phyloP scores from a whole-genome alignment of 768 basidiomycete genomes.

The Filobasidium wieringae region DNA sequence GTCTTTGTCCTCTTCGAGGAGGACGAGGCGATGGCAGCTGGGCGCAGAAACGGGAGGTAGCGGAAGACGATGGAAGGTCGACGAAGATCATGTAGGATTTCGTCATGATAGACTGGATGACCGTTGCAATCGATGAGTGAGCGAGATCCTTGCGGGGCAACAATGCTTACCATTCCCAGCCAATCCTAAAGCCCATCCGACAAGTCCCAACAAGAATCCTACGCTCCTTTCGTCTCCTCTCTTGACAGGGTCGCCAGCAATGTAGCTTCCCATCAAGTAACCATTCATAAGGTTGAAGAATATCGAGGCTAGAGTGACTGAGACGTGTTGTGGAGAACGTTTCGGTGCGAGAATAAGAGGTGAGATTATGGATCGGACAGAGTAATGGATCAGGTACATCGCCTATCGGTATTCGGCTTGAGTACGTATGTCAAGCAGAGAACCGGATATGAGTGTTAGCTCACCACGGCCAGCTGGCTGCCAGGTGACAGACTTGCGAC shows the following conservation, averaged over 20 bases:
- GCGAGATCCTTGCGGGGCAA: background rate
- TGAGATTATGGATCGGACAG: conserved; percentile 67
- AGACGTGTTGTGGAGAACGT: conserved; percentile 61
- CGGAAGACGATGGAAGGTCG: conserved; percentile 29
- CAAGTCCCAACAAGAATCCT: conserved; percentile 53
- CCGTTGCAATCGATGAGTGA: background rate
- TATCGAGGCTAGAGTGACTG: conserved; percentile 49
- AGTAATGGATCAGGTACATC: conserved; percentile 64
- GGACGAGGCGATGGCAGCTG: conserved; percentile 1
- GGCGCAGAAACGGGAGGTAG: background rate
- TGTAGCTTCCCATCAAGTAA: conserved; percentile 46
- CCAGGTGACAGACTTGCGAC: background rate
- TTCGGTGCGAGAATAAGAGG: conserved; percentile 64
- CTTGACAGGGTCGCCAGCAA: conserved; percentile 12
- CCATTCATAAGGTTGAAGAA: conserved; percentile 66
- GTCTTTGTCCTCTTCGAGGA: conserved; percentile 16
- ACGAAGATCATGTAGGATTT: conserved; percentile 71
- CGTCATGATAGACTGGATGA: conserved; percentile 60
- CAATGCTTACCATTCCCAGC: conserved; percentile 48
- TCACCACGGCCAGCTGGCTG: background rate
- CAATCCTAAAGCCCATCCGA: conserved; percentile 60
- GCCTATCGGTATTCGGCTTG: conserved; percentile 11
- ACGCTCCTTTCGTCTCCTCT: background rate
- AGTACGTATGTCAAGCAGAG: background rate
- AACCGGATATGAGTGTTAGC: background rate